Evolutionary conservation across 768 basidiomycete species (phyloP).

Genomic region (Gymnopilus junonius): DNA sequence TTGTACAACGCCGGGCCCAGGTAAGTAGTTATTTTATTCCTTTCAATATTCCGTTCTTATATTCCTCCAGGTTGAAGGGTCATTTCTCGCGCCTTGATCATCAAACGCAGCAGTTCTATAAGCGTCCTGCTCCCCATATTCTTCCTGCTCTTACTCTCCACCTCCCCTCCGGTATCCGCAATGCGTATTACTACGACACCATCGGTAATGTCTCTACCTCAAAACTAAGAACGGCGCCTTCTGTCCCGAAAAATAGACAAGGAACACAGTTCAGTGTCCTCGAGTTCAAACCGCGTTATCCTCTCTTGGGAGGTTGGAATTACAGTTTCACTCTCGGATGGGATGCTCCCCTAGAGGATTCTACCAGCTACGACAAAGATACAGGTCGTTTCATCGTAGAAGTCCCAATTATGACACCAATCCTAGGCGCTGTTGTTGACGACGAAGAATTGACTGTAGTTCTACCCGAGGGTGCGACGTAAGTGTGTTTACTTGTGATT

Average conservation of each 20-base stretch:
- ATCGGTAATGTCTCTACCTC: conserved; percentile 98
- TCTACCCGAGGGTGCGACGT: conserved; percentile 96
- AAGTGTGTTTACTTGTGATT: conserved; percentile 36
- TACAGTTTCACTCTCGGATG: conserved; percentile 94
- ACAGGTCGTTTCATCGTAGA: conserved; percentile 73
- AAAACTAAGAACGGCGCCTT: conserved; percentile 71
- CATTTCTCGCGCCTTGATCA: conserved; percentile 93
- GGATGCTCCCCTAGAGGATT: conserved; percentile 84
- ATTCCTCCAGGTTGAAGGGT: conserved; percentile 76
- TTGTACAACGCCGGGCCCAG: conserved; percentile 89
- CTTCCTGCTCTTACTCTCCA: conserved; percentile 75
- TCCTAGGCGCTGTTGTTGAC: conserved; percentile 82
- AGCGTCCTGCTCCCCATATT: conserved; percentile 68
- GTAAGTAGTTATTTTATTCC: conserved; percentile 51
- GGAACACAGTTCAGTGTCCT: conserved; percentile 65
- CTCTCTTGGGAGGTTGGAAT: conserved; percentile 96
- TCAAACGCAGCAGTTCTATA: conserved; percentile 76
- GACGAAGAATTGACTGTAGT: conserved; percentile 80
- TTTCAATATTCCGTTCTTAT: conserved; percentile 8
- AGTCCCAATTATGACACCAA: conserved; percentile 84
- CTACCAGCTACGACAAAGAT: conserved; percentile 63
- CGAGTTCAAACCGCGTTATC: conserved; percentile 89
- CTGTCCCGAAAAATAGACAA: conserved; percentile 59
- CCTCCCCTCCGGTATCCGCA: conserved; percentile 81
- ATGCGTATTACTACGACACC: conserved; percentile 88